These are phyloP conservation scores for Sporothrix euskadiensis DNA, from an alignment of 2,329 filamentous ascomycete genomes.

Conservation along the genomic window DNA sequence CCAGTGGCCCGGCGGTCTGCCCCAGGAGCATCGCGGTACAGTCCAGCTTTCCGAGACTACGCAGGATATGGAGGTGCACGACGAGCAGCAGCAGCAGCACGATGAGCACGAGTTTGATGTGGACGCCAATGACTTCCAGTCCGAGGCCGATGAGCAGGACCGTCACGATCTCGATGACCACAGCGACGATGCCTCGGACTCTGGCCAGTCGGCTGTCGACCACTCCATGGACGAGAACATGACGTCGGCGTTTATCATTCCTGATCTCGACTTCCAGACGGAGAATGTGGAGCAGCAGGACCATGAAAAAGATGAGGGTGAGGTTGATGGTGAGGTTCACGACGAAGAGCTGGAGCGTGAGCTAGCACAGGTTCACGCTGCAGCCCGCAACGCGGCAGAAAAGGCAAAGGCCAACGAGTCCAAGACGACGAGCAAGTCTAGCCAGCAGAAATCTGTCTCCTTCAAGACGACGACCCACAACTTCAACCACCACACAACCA, in stretches of 20 bases:
- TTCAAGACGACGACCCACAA: conserved; percentile 21
- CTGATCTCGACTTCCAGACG: conserved; percentile 32
- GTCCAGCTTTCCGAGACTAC: conserved; percentile 19
- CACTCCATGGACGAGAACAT: conserved; percentile 34
- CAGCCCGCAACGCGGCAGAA: not conserved
- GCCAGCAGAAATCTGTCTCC: conserved; percentile 27
- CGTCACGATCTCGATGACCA: not conserved
- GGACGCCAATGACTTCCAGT: conserved; percentile 23
- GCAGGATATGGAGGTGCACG: not conserved
- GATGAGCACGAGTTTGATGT: conserved; percentile 24
- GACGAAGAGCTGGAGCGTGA: conserved; percentile 20
- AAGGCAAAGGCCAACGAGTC: not conserved
- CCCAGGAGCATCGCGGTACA: conserved; percentile 17
- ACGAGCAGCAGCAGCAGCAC: not conserved
- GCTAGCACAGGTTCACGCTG: conserved; percentile 18
- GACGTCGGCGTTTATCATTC: conserved; percentile 35
- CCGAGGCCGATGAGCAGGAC: conserved; percentile 7
- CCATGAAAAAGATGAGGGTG: conserved; percentile 4
- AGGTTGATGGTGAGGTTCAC: not conserved
- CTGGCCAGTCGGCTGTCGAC: conserved; percentile 25
- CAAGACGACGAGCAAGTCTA: conserved; percentile 12
- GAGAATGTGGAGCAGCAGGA: conserved; percentile 18
- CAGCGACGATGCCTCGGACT: conserved; percentile 23
- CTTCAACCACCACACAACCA: not conserved
- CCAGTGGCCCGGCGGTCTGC: conserved; percentile 26